Base-by-base conservation (phyloP, 208 protist genomes). In the Acanthamoeba royreba region DNA sequence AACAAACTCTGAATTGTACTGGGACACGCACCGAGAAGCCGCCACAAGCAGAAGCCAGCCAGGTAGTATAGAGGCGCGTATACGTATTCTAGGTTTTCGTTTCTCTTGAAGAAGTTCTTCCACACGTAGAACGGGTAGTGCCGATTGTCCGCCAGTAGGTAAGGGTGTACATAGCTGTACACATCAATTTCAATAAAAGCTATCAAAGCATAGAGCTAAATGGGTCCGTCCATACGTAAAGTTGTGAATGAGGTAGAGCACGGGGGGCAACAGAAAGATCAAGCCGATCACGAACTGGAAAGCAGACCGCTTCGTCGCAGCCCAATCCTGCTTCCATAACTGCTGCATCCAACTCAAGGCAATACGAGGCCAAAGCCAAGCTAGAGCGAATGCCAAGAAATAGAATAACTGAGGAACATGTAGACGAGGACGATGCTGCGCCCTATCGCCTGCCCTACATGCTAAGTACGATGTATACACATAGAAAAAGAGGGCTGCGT, bases 111-210 rank as follows among this genome's bases (percentile, higher is more conserved):
- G 42, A 88, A 55, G 91, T 93, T 93, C 46, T 94, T 94, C 93
- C 93, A 94, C 22, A 94, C 4, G 61, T 93, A 93, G 77, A 94
- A 94, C 11, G 93, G 55, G 33, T 89, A 94, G 63, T 94, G 93
- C 0, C 93, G 22, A 43, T 94, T 94, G 88, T 94, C 93, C 17
- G 93, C 93, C 4, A 94, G 91, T n/a, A 94, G 58, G 38, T 94
- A 94, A 0, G 83, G 58, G 72, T 94, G 93, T n/a, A 46, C 79
- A 81, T 81, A 49, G 2, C 85, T 92, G 58, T 31, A 74, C 19
- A 13, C 63, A 13, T 40, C 63, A 28, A 8, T 13, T 74, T 74
- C 22, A 28, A 38, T 28, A 8, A 25, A 74, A 25, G 33, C 22
- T 40, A 8, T 40, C 11, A 25, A 25, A 8, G 33, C 15, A 38